Evolutionary conservation across 2,329 filamentous ascomycete genomes (phyloP).

Genomic region (Colletotrichum eleusines): DNA sequence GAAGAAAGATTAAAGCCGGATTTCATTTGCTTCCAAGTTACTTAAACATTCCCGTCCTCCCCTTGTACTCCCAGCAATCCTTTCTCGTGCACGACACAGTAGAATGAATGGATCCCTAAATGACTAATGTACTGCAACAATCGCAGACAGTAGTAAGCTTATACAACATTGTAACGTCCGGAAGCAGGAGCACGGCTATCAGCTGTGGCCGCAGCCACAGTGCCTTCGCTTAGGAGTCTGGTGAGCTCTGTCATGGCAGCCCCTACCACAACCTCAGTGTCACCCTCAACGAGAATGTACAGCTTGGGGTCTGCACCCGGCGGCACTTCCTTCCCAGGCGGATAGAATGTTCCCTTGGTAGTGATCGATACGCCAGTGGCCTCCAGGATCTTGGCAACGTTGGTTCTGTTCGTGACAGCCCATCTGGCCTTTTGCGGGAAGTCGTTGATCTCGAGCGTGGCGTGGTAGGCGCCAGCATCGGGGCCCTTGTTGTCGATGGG

Average conservation of each 20-base stretch:
- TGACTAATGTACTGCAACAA: conserved; percentile 18
- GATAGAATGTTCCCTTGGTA: conserved; percentile 93
- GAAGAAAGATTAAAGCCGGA: too few relatives aligned
- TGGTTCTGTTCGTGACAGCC: conserved; percentile 98
- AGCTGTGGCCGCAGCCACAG: conserved; percentile 88
- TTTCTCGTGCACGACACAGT: conserved; percentile 1
- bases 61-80: not conserved
- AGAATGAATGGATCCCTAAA: not conserved
- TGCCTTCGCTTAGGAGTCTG: conserved; percentile 88
- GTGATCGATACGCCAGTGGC: conserved; percentile 96
- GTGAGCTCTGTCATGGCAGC: conserved; percentile 92
- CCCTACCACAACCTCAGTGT: conserved; percentile 92
- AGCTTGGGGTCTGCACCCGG: conserved; percentile 87
- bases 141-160: conserved; percentile 44
- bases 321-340: conserved; percentile 82
- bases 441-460: conserved; percentile 98
- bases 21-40: not conserved
- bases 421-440: conserved; percentile 98
- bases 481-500: conserved; percentile 99
- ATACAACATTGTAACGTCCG: conserved; percentile 89
- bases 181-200: conserved; percentile 82
- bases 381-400: conserved; percentile 97
- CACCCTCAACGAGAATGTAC: conserved; percentile 97
- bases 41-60: not conserved
- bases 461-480: conserved; percentile 95